These are phyloP conservation scores for Porcisia deanei DNA, from an alignment of 208 protist genomes.

Conservation along the genomic window DNA sequence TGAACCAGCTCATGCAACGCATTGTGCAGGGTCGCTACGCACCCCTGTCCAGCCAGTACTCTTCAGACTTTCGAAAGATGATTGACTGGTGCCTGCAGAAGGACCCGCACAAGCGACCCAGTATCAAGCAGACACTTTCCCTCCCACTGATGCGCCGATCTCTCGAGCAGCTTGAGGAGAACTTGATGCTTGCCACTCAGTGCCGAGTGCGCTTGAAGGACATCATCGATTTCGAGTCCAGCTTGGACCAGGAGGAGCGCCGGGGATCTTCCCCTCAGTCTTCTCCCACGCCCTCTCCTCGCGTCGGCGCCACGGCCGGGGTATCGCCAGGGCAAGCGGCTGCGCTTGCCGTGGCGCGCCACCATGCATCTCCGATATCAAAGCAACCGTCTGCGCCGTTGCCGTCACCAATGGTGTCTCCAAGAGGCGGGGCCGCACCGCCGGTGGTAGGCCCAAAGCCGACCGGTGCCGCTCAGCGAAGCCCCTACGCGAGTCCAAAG, in stretches of 20 bases:
- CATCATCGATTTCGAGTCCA: slow-evolving; percentile 85
- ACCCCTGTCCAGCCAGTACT: slow-evolving; percentile 85
- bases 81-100: slow-evolving; percentile 90
- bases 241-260: slow-evolving; percentile 31
- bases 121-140: slow-evolving; percentile 76
- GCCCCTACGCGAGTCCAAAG: neutral
- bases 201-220: slow-evolving; percentile 84
- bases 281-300: slow-evolving; percentile 1
- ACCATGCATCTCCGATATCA: slow-evolving; percentile 19
- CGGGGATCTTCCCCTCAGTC: slow-evolving; percentile 20
- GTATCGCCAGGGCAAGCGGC: slow-evolving; percentile 80
- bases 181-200: slow-evolving; percentile 90
- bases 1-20: slow-evolving; percentile 94
- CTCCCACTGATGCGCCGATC: slow-evolving; percentile 71
- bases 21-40: slow-evolving; percentile 88
- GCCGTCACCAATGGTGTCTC: slow-evolving; percentile 9
- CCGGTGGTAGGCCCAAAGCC: slow-evolving; percentile 51
- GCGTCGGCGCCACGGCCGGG: slow-evolving; percentile 18
- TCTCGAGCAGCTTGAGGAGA: slow-evolving; percentile 83
- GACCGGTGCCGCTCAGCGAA: slow-evolving; percentile 1
- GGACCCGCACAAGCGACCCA: slow-evolving; percentile 71
- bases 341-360: slow-evolving; percentile 66
- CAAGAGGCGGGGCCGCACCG: slow-evolving; percentile 3
- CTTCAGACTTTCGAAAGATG: slow-evolving; percentile 81
- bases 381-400: neutral